These are phyloP conservation scores for Arthrobotrys entomopaga DNA, from an alignment of 2,329 filamentous ascomycete species.

Conservation along the genomic window DNA sequence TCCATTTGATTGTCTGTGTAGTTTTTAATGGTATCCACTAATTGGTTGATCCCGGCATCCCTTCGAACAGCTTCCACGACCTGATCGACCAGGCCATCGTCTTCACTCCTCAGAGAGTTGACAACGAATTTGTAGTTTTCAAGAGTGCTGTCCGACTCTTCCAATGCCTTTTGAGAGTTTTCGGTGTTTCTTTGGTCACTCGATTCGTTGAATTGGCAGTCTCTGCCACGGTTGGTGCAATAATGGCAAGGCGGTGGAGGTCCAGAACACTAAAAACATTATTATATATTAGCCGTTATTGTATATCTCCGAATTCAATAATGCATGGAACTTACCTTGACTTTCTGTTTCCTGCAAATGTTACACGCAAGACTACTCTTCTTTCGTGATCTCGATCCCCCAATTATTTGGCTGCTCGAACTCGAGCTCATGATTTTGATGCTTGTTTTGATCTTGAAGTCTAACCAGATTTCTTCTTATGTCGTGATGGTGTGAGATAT, in stretches of 20 bases:
- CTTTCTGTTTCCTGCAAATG: conserved; percentile 15
- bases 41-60: neutral
- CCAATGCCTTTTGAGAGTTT: conserved; percentile 11
- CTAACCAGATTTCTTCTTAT: neutral
- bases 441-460: neutral
- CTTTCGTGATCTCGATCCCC: neutral
- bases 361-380: conserved; percentile 15
- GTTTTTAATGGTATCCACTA: conserved; percentile 3
- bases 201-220: conserved; percentile 13
- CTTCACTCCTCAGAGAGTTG: conserved; percentile 3
- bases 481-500: neutral
- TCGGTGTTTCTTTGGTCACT: conserved; percentile 16
- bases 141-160: conserved; percentile 9
- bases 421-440: neutral
- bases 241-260: neutral
- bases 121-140: conserved; percentile 8
- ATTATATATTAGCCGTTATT: neutral
- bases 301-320: neutral
- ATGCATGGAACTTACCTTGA: neutral
- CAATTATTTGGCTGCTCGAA: neutral
- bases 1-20: neutral
- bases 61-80: conserved; percentile 6
- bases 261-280: neutral
- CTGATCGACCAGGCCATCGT: neutral
- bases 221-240: conserved; percentile 1